Evolutionary conservation across 2,329 filamentous ascomycete species (phyloP), one percentile per base, ranked within the genome.

Genomic region (Torrubiellomyces zombiae): DNA sequence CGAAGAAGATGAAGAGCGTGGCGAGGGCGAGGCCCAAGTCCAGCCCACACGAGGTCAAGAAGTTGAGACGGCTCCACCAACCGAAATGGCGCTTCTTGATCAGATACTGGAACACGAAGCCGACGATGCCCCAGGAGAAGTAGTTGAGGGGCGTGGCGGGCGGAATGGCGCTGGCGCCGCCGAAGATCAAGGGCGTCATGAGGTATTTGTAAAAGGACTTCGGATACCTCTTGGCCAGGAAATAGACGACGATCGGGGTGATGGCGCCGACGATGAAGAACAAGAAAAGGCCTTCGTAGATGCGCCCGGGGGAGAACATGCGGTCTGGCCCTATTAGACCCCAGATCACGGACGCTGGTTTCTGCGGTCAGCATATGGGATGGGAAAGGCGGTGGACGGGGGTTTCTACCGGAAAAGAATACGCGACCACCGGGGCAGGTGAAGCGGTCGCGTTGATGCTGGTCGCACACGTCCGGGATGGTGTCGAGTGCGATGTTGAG

Each of bases 41-140:
- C 23, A 82, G 54, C 0, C 67, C 75, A 0, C 73, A 75, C 9
- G 71, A 74, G 0, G 75, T 74, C 31, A 81, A 50, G 38, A 77
- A 81, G 51, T 80, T 81, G 41, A 78, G 66, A 14, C 72, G 60
- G 47, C 65, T 67, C 77, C 77, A 82, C 76, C 76, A 82, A 15
- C 53, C 61, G 32, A 68, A 69, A 44, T 67, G 60, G 9, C 60
- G 58, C 39, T 65, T 64, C 45, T 71, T 69, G 42, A 82, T 65
- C 39, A 56, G 60, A 44, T 67, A 69, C 45, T 82, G 75, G 56
- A 81, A 82, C 16, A 76, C 32, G 36, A 67, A 70, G 16, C 76
- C 77, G 3, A 81, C 70, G 28, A 75, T 51, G 11, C 70, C 73
- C 75, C 76, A 82, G n/a, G 64, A 62, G 17, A 77, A 63, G 43